Percentiles rank a stretch among this genome's conserved stretches.
Evolutionary conservation across 1,284 basidiomycete genomes (phyloP).

Genomic region (Baeospora myosura): DNA sequence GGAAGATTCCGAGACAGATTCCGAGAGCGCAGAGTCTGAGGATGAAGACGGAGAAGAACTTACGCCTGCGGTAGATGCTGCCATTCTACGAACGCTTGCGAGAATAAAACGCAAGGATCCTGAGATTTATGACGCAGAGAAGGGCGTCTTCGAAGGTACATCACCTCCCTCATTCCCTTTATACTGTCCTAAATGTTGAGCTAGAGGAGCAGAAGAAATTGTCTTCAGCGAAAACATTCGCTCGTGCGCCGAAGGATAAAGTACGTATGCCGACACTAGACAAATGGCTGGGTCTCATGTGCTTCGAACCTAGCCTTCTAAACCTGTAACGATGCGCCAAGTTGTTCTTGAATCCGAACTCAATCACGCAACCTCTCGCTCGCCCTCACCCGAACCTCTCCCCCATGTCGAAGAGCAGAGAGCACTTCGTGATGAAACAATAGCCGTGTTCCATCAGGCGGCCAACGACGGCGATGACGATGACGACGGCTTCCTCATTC

Average conservation of each 20-base stretch:
- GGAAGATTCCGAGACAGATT: constrained; percentile 48
- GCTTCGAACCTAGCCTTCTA: constrained; percentile 30
- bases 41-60: constrained; percentile 96
- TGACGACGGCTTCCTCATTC: constrained; percentile 60
- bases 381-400: constrained; percentile 45
- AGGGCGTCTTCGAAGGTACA: constrained; percentile 72
- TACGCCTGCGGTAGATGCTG: constrained; percentile 90
- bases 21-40: constrained; percentile 77
- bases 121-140: constrained; percentile 67
- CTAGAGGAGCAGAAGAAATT: constrained; percentile 63
- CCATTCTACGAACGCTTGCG: constrained; percentile 87
- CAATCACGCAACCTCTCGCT: constrained; percentile 35
- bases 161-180: constrained; percentile 5
- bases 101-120: constrained; percentile 84
- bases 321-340: constrained; percentile 57
- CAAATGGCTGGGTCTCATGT: too few species aligned
- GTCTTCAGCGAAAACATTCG: constrained; percentile 17
- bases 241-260: constrained; percentile 41
- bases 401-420: constrained; percentile 80
- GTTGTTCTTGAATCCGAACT: constrained; percentile 52
- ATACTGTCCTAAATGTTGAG: constrained; percentile 6
- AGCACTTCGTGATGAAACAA: constrained; percentile 74
- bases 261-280: too few species aligned
- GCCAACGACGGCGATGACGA: constrained; percentile 43
- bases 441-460: constrained; percentile 69